Base-by-base conservation (phyloP, 306 rosid genomes). In the Corylus avellana region DNA sequence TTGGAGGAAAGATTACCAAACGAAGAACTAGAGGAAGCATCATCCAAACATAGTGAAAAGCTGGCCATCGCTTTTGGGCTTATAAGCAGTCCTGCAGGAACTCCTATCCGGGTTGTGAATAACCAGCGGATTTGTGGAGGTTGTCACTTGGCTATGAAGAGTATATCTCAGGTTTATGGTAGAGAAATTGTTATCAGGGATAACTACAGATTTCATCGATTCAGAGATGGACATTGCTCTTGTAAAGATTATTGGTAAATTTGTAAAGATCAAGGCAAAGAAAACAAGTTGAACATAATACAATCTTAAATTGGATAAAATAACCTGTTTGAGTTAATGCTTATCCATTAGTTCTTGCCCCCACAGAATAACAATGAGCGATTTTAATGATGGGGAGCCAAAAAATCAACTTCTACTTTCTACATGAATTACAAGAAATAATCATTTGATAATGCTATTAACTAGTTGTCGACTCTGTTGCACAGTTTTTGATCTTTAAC, bases 61-160 rank as follows among this genome's bases (percentile, higher is more conserved):
- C 44, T 79, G 20, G 78, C 83, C 1, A 70, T 71, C 32, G 81
- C 72, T 63, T 79, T 58, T 49, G 77, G 86, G 44, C 61, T 79
- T 8, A 47, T 27, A 46, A 72, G 57, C 66, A 75, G 5, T 16
- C 14, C 50, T 35, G 25, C 47, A 2, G 51, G 71, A 56, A 75
- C 63, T 51, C 75, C 62, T 0, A 82, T 82, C 44, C 81, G 85
- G n/a, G 71, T 72, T 9, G 78, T 73, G 27, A 82, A 75, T 70
- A 83, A 83, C 72, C 73, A 75, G 48, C 70, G 80, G 78, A 78
- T 74, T 9, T 66, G 77, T 47, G 64, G 75, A 46, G 78, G 51
- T 25, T 78, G 87, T 18, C 87, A 80, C 55, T 46, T 69, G 4
- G 63, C 61, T 47, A 79, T 73, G 76, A 87, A 82, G 74, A 81